A percentile compares a stretch with the other conserved stretches of the same genome.
Conservation (phyloP, 2,329 filamentous ascomycete species). For the Colletotrichum graminicola region DNA sequence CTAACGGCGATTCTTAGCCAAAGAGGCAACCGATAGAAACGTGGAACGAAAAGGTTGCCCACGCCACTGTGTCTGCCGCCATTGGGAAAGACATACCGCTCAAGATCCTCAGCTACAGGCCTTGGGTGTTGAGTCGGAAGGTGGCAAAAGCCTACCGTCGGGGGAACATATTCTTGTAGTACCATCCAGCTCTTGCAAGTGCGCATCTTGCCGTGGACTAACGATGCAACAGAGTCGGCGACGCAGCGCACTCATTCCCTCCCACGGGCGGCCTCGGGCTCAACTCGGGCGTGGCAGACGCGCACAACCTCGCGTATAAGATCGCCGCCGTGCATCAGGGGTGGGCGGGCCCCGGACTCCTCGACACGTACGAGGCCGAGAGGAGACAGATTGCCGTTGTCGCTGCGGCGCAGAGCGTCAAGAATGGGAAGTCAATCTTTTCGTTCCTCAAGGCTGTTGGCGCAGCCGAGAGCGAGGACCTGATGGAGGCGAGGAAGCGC, state of each 20-base stretch:
- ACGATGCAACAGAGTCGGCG: constrained; percentile 44
- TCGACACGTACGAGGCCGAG: constrained; percentile 54
- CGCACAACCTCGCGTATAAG: constrained; percentile 52
- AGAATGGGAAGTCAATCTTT: constrained; percentile 59
- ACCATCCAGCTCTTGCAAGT: not conserved
- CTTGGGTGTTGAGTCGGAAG: constrained; percentile 57
- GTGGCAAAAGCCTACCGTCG: constrained; percentile 53
- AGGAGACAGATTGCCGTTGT: constrained; percentile 54
- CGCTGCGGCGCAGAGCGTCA: constrained; percentile 57
- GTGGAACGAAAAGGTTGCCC: constrained; percentile 52
- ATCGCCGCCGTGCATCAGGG: constrained; percentile 52
- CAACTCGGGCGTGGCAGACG: constrained; percentile 51
- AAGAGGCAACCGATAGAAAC: constrained; percentile 51
- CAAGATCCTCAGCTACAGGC: constrained; percentile 55
- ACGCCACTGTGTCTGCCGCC: constrained; percentile 49
- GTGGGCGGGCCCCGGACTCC: constrained; percentile 47
- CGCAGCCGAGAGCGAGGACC: constrained; percentile 48
- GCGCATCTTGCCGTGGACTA: not conserved
- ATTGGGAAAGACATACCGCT: constrained; percentile 52
- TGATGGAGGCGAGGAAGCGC: constrained; percentile 48
- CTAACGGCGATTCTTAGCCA: constrained; percentile 42
- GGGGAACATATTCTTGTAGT: constrained; percentile 54
- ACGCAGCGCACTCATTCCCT: constrained; percentile 51
- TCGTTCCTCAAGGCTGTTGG: constrained; percentile 54
- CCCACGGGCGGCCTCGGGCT: constrained; percentile 51